Evolutionary conservation across 1,139 yeast genomes (phyloP), one percentile per base, ranked within the genome.

Genomic region (Nakaseomyces delphensis): DNA sequence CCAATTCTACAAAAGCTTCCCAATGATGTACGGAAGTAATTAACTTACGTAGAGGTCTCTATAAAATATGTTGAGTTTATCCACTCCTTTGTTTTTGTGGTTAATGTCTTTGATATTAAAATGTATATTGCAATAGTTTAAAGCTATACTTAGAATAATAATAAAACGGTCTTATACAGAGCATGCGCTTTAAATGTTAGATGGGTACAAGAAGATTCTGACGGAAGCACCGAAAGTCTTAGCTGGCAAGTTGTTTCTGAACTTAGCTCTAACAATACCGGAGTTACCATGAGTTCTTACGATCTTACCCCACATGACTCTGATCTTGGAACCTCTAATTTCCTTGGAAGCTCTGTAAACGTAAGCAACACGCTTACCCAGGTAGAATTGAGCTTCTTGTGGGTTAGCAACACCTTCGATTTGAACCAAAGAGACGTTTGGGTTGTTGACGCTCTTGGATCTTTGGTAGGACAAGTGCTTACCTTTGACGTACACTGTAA

Each of bases 401-500:
- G 95, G 77, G 69, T 76, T 70, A 61, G 80, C 70, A 64, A 91
- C 97, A 74, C 95, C 96, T 77, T 91, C 95, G 67, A 91, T 82
- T 79, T 89, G 85, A 71, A 91, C 77, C 75, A 91, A 80, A 59
- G 98, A 91, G 66, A 84, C 85, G 78, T 85, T 83, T 72, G 98
- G 96, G 94, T 91, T 85, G 83, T 83, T 86, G 69, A 83, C 87
- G 74, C 81, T 82, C 87, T 91, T 91, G 66, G 96, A 87, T 79
- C 98, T 93, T 80, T 91, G 97, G 95, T 89, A 91, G 66, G 97
- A 89, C 71, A 91, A 73, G 84, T 91, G 97, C 83, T 89, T 91
- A 76, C 97, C 98, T 83, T 89, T 91, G 76, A 91, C 97, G 95
- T 91, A 91, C 78, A 91, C 95, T 85, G 71, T 48, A 57, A 47